Conservation (phyloP, 257 asterid species). For the Capsicum rhomboideum region DNA sequence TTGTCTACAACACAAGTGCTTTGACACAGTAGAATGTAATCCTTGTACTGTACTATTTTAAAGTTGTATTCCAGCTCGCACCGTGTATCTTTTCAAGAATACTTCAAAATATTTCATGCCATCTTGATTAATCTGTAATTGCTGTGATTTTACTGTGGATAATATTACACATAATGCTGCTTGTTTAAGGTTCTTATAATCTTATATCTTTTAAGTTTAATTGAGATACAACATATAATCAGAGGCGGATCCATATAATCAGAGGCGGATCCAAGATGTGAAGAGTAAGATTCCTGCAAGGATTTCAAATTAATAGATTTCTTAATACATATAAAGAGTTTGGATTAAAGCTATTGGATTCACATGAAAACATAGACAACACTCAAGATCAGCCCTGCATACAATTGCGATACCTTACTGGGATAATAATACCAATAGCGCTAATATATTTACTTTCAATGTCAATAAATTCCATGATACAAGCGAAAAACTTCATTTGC, state of each 20-base stretch:
- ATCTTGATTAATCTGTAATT: background rate
- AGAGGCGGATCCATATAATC: too few species aligned
- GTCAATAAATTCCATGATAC: background rate
- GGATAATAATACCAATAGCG: background rate
- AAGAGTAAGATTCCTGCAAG: too few species aligned
- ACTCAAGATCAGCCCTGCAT: background rate
- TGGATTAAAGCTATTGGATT: background rate
- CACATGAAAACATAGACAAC: background rate
- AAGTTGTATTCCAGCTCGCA: background rate
- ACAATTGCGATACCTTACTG: background rate
- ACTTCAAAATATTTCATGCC: background rate
- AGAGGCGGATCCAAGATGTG: too few species aligned
- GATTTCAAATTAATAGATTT: too few species aligned
- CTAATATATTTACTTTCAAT: background rate
- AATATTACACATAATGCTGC: background rate
- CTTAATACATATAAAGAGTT: background rate
- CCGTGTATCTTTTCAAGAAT: background rate
- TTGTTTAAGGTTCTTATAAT: background rate
- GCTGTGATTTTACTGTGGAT: background rate
- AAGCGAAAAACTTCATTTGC: background rate
- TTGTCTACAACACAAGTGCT: slow-evolving; percentile 96
- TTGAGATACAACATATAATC: background rate
- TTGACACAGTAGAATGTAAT: slow-evolving; percentile 49
- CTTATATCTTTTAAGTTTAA: background rate
- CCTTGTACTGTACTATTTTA: background rate